Percentiles rank a stretch among this genome's conserved stretches.
phyloP scores from a whole-genome alignment of 306 rosid species.

The Benincasa hispida region DNA sequence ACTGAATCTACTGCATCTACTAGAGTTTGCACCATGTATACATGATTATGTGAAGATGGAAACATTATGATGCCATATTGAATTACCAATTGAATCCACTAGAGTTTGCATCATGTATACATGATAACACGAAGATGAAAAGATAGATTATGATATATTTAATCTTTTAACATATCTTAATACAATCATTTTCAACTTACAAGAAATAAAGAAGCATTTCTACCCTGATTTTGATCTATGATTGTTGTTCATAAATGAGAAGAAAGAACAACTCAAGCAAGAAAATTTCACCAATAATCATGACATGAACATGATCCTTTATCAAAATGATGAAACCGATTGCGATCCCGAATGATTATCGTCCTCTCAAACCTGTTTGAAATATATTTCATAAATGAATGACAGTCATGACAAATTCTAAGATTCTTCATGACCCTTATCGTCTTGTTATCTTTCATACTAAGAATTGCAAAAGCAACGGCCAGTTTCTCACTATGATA shows the following conservation, averaged over 20 bases:
- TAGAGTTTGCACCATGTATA: too few species aligned
- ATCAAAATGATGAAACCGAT: constrained; percentile 43
- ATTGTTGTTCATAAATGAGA: neutral
- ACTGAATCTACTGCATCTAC: too few species aligned
- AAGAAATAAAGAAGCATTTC: neutral
- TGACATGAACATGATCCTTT: constrained; percentile 41
- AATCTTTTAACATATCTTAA: too few species aligned
- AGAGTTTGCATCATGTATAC: too few species aligned
- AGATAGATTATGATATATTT: too few species aligned
- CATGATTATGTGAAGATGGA: too few species aligned
- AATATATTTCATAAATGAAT: constrained; percentile 49
- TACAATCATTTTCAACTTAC: neutral
- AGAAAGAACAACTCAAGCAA: neutral
- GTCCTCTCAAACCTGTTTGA: constrained; percentile 25
- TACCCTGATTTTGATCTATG: neutral
- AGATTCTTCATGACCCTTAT: constrained; percentile 50
- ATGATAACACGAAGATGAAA: too few species aligned
- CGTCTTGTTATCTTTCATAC: constrained; percentile 28
- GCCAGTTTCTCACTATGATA: constrained; percentile 58
- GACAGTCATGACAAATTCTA: constrained; percentile 49
- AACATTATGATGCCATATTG: too few species aligned
- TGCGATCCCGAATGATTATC: constrained; percentile 32
- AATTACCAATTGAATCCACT: too few species aligned
- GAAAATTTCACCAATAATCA: constrained; percentile 41
- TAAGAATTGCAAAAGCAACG: constrained; percentile 42